Evolutionary conservation across 768 basidiomycete species (phyloP), one percentile per base, ranked within the genome.

Genomic region (Tremella mesenterica): DNA sequence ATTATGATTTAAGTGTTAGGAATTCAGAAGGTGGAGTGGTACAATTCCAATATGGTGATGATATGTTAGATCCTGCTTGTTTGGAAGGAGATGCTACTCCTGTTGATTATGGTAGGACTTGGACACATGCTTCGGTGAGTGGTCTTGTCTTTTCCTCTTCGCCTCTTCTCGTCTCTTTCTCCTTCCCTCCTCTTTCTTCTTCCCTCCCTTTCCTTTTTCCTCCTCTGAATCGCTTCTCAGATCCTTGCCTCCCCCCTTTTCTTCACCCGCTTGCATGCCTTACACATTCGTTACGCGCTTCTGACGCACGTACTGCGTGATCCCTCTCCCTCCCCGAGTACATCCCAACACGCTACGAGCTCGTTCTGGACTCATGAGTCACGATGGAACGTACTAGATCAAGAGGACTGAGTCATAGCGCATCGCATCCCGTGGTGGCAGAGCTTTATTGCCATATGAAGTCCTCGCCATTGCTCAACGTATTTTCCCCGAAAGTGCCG

Each of bases 1-100:
- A 93, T 53, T 99, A 99, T 70, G 95, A 99, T 73, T 75, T 90
- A 21, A 90, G 90, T 8, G 93, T 99, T 21, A 81, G 95, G 27
- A 97, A 92, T 73, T 92, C 91, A 2, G 81, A 81, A 0, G 95
- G 95, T 3, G 92, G 90, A 43, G 82, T 99, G 14, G 92, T 99
- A 3, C 95, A 99, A 67, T 99, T 99, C 76, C 79, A 80, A 27
- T 99, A 95, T 62, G 95, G 95, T 28, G 92, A 95, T 64, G 95
- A 99, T 69, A 92, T 90, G 47, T 78, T 99, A 29, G 95, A 99
- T 72, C 95, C 95, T 1, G 92, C 90, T 43, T 90, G 87, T 64
- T 78, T 97, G 26, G 95, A 97, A 74, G 92, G 91, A 31, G 95
- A 96, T 62, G 87, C 88, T 8, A 86, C 87, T 59, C 95, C 95